Percentiles rank a stretch among this genome's conserved stretches.
phyloP scores from a whole-genome alignment of 768 basidiomycete genomes.

The Suillus bovinus region DNA sequence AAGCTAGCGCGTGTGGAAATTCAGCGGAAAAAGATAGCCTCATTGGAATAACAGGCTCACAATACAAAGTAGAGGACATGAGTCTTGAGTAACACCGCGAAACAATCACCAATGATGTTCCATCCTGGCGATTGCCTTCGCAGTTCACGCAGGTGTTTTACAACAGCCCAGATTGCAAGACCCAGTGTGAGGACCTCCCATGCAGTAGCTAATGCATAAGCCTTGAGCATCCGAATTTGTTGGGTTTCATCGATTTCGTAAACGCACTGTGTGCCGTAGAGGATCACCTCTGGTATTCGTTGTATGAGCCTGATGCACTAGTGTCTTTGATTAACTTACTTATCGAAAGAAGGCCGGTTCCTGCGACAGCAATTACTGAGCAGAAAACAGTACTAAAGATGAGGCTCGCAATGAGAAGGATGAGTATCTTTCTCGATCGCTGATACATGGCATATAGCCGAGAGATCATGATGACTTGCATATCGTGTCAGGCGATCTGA shows the following conservation, averaged over 20 bases:
- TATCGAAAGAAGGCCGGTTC: not conserved
- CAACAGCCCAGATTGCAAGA: not conserved
- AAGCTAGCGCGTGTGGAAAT: not conserved
- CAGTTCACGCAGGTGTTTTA: not conserved
- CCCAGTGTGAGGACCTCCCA: not conserved
- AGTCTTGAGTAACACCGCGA: not conserved
- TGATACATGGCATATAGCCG: conserved; percentile 1
- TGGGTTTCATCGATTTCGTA: not conserved
- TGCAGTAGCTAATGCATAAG: not conserved
- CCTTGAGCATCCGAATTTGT: not conserved
- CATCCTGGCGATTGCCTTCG: not conserved
- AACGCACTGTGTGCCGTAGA: not conserved
- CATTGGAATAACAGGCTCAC: not conserved
- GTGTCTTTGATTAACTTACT: not conserved
- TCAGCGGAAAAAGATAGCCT: not conserved
- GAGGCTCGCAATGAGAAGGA: not conserved
- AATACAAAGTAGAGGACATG: not conserved
- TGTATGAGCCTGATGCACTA: not conserved
- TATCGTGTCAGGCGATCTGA: not conserved
- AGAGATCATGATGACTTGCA: not conserved
- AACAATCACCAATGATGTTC: not conserved
- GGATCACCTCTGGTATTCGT: not conserved
- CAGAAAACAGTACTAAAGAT: not conserved
- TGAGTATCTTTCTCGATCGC: not conserved
- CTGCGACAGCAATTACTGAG: not conserved